Conservation (phyloP, 306 rosid species). For the Adenanthera pavonina region DNA sequence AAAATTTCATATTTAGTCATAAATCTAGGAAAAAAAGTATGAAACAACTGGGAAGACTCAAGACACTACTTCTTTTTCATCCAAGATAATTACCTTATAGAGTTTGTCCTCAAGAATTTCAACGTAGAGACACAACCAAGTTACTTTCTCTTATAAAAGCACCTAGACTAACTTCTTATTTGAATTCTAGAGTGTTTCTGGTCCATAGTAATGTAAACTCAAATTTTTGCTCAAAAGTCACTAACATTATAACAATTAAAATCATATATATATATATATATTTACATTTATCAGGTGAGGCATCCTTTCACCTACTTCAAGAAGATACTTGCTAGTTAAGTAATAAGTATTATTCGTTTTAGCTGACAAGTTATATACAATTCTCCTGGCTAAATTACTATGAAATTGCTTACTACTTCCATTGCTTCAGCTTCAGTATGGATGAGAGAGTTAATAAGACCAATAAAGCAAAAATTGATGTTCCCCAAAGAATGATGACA, state of each 20-base stretch:
- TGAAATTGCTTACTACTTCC: conserved; percentile 28
- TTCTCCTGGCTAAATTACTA: background rate
- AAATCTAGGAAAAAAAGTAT: background rate
- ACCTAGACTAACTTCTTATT: conserved; percentile 29
- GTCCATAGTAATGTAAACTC: conserved; percentile 10
- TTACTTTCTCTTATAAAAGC: conserved; percentile 19
- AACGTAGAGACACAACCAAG: conserved; percentile 12
- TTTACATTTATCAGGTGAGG: conserved; percentile 12
- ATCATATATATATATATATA: background rate
- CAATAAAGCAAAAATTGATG: conserved; percentile 23
- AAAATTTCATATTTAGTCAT: conserved; percentile 18
- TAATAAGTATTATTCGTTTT: conserved; percentile 9
- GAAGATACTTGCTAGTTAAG: background rate
- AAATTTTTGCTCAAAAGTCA: background rate
- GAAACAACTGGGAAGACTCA: conserved; percentile 9
- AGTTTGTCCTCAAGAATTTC: conserved; percentile 20
- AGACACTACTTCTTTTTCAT: conserved; percentile 2
- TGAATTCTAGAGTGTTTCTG: conserved; percentile 22
- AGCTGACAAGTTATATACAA: background rate
- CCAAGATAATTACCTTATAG: conserved; percentile 10
- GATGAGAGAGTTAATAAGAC: conserved; percentile 3
- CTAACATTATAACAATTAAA: conserved; percentile 6
- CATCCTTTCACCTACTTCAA: conserved; percentile 25
- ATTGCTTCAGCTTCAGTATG: conserved; percentile 24
- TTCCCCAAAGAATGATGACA: conserved; percentile 10